Base-by-base conservation (phyloP, 106 monocot genomes). In the Posidonia australis region DNA sequence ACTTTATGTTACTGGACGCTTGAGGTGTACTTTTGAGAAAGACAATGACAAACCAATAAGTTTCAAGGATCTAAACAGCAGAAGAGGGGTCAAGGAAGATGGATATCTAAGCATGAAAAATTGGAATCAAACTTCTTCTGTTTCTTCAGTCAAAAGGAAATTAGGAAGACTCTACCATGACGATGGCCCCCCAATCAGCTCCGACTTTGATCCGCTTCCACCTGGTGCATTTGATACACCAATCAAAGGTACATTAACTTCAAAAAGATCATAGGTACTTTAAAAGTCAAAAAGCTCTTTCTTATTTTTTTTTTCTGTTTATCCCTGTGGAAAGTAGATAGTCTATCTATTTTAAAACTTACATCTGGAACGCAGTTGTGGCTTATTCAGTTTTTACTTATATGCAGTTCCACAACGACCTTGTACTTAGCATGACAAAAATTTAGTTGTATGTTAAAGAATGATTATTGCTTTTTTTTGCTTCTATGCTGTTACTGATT, bases 161-260 rank as follows among this genome's bases (percentile, higher is more conserved):
- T 20, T 79, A 23, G 79, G 79, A 49, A 62, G 55, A 23, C 10
- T 62, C 29, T 79, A 75, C 62, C 54, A 54, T 44, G 79, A 71
- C 62, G 70, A 79, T 75, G 79, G 79, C 27, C 79, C 79, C 23
- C 66, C 53, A 27, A 70, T 71, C 70, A 46, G 55, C 60, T 18
- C 54, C 7, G 60, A 62, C 14, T 79, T 79, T 57, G 70, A 79
- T 44, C 56, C 75, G 23, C 70, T 79, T 32, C 79, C 79, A 19
- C 79, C 79, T 43, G 71, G 71, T 67, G 65, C 79, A 71, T 79
- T 79, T 67, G 79, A 79, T 66, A 75, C 79, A 29, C 70, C 70
- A 56, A 26, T 67, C 49, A 48, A 13, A 12, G 70, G 59, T 75
- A 22, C 48, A 75, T n/a, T 59, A 26, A 42, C 16, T 63, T 74